Conservation (phyloP, 257 asterid species). For the Nyctanthes arbortristis region DNA sequence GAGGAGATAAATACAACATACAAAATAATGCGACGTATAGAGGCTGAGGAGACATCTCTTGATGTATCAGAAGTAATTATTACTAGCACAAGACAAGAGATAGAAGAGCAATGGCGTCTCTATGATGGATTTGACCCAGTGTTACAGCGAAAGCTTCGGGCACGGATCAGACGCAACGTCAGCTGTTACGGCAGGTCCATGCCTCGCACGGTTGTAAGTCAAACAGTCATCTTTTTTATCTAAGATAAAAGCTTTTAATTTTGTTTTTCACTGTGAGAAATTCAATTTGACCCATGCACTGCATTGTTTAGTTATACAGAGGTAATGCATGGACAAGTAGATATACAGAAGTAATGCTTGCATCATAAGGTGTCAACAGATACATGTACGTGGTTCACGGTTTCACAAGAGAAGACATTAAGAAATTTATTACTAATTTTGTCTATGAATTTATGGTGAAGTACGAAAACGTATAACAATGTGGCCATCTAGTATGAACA, state of each 20-base stretch:
- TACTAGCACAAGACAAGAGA: conserved; percentile 80
- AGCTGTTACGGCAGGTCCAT: conserved; percentile 72
- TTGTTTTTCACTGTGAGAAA: not conserved
- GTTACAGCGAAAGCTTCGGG: conserved; percentile 71
- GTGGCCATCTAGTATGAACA: not conserved
- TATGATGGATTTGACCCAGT: conserved; percentile 82
- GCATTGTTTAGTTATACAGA: not conserved
- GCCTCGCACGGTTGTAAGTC: conserved; percentile 85
- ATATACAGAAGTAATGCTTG: not conserved
- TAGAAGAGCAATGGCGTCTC: conserved; percentile 82
- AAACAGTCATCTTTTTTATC: not conserved
- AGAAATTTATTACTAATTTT: not conserved
- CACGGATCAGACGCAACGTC: conserved; percentile 62
- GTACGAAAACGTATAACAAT: not conserved
- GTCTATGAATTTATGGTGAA: not conserved
- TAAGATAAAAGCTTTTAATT: not conserved
- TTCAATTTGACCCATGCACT: not conserved
- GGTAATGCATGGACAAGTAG: not conserved
- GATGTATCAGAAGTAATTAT: conserved; percentile 75
- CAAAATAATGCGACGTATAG: conserved; percentile 84
- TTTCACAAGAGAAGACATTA: not conserved
- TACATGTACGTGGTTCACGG: not conserved
- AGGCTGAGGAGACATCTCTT: conserved; percentile 74
- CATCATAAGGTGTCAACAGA: not conserved
- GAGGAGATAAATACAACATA: conserved; percentile 70